Evolutionary conservation across 2,329 filamentous ascomycete genomes (phyloP), one percentile per base, ranked within the genome.

Genomic region (Hypoxylon sp.): DNA sequence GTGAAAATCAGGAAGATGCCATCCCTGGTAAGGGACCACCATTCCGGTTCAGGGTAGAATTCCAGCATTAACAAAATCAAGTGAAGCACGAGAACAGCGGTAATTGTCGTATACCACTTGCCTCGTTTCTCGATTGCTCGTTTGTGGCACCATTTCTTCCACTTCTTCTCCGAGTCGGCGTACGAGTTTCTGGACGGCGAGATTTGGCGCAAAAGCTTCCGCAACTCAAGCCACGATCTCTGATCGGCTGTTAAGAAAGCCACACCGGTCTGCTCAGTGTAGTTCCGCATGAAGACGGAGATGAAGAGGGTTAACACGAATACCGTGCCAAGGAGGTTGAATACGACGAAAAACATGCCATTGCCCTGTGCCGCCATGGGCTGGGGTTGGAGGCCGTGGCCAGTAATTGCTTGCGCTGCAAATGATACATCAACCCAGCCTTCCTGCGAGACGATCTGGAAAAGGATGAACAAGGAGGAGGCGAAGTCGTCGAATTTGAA

Each of bases 201-300:
- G 10, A 99, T 94, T 78, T 98, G 96, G 57, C 93, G 89, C 42
- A 99, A 84, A 25, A 98, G 85, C 81, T 99, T 99, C 64, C 96
- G 89, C 73, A 99, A 82, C 79, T 99, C 96, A 13, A 99, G 88
- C 96, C 96, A 99, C 0, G 95, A 97, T 74, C 96, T 91, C 79
- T 99, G 96, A 75, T 99, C 96, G 0, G 95, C 92, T 0, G 96
- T 99, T 75, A 99, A 84, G 79, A 95, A 99, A 2, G 96, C 96
- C 48, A 99, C 96, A 1, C 96, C 96, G 0, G 96, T 99, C 81
- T 98, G 95, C 81, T 99, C 96, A 0, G 96, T 99, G 81, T 99
- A 99, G 79, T 98, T 99, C 68, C 96, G 93, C 96, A 99, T 99
- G 80, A 99, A 99, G 68, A 99, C 96, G 63, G 96, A 98, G 53